phyloP scores from a whole-genome alignment of 192 early-diverging fungal species.

The Phycomyces nitens region DNA sequence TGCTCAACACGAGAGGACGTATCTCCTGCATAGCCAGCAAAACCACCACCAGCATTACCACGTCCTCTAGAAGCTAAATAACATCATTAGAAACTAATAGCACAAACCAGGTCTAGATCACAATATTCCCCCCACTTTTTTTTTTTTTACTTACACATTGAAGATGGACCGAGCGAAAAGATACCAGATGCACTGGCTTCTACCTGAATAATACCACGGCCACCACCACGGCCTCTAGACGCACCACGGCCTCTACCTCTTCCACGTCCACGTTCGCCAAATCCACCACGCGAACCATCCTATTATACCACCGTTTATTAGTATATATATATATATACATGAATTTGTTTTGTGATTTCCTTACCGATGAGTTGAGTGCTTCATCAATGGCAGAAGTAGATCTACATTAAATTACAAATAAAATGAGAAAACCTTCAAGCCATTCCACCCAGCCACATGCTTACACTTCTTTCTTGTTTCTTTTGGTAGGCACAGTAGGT shows the following conservation, averaged over 20 bases:
- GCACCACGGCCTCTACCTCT: constrained; percentile 27
- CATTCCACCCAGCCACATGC: neutral
- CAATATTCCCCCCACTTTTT: no score
- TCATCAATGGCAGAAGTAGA: constrained; percentile 17
- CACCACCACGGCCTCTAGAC: constrained; percentile 30
- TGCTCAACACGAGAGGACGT: neutral
- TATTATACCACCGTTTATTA: no score
- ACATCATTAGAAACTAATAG: neutral
- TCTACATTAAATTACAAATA: neutral
- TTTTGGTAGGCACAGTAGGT: constrained; percentile 52
- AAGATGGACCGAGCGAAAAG: constrained; percentile 50
- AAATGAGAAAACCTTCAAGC: neutral
- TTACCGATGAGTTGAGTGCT: neutral
- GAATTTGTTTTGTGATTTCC: neutral
- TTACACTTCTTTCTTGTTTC: constrained; percentile 56
- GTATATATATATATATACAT: no score
- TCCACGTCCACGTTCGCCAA: constrained; percentile 45
- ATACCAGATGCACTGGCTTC: constrained; percentile 45
- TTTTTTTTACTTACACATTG: constrained; percentile 13
- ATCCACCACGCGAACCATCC: constrained; percentile 22
- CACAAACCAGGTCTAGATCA: no score
- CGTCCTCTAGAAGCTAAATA: neutral
- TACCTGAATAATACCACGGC: constrained; percentile 12
- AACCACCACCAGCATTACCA: constrained; percentile 5
- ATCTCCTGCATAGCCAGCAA: constrained; percentile 21